Evolutionary conservation across 148 eudicot species (phyloP), one percentile per base, ranked within the genome.

Genomic region (Amaranthus palmeri): DNA sequence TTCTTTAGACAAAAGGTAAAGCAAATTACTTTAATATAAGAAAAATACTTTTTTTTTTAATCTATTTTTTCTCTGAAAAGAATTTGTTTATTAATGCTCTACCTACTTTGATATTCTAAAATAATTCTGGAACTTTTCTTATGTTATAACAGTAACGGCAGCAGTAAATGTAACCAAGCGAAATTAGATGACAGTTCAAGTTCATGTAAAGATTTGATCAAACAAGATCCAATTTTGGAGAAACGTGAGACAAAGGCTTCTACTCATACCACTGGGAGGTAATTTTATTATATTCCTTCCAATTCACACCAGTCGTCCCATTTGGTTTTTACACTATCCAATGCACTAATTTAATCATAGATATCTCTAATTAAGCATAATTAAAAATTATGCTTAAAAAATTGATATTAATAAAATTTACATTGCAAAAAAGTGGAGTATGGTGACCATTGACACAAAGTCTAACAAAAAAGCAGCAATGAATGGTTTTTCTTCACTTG

Each of bases 1-100:
- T 65, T 73, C 79, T 61, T 61, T 54, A 60, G 74, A 71, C 68
- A 67, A 57, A 65, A 81, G 86, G 96, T 87, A 69, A 25, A 25
- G 36, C 36, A 25, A 25, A 25, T 25, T 25, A 25, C 36, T 25
- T 25, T 25, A 25, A 25, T 25, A 25, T 25, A 25, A 25, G 36
- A 25, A 25, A 25, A 25, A 25, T 25, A 25, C 36, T 25, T 25
- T 2, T 25, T 25, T 2, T 25, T 25, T 25, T 25, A 25, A 25
- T 25, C 36, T 25, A 25, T 25, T 25, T 25, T 25, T 25, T 25
- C 36, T 25, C 2, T 25, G 36, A 25, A 25, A 80, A 58, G 63
- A 45, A 65, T 75, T 17, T 48, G 77, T 54, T 57, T 60, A 49
- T 57, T 60, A 49, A 50, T 61, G 52, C 51, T 49, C 15, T 64